Conservation (phyloP, 2,329 filamentous ascomycete genomes). For the Trichoderma afroharzianum region DNA sequence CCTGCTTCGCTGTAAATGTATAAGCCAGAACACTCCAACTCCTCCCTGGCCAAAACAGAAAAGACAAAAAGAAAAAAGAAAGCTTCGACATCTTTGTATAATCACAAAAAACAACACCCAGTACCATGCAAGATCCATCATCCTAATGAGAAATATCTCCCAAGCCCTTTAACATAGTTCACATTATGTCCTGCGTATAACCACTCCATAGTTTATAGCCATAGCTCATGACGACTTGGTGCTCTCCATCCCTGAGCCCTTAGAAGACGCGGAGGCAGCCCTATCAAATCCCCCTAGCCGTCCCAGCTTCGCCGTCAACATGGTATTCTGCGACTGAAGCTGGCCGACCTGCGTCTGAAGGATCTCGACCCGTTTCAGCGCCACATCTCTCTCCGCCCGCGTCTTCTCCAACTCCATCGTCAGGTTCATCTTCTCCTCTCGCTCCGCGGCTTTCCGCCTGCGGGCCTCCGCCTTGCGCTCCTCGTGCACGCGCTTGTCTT, state of each 20-base stretch:
- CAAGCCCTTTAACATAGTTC: not conserved
- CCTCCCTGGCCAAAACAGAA: not conserved
- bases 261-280: conserved; percentile 37
- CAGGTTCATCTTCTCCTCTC: conserved; percentile 49
- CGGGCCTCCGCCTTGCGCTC: conserved; percentile 55
- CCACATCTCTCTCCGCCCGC: conserved; percentile 50
- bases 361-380: conserved; percentile 50
- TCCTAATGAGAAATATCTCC: not conserved
- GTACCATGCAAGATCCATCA: not conserved
- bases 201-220: not conserved
- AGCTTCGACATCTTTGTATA: not conserved
- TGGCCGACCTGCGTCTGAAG: conserved; percentile 54
- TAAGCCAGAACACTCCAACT: not conserved
- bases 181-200: not conserved
- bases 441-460: conserved; percentile 48
- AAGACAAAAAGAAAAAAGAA: not conserved
- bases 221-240: conserved; percentile 3
- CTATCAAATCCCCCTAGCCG: conserved; percentile 38
- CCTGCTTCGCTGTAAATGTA: not conserved
- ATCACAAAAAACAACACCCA: not conserved
- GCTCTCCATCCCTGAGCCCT: conserved; percentile 1
- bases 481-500: conserved; percentile 61
- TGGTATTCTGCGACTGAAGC: conserved; percentile 58
- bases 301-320: conserved; percentile 53
- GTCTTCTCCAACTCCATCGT: conserved; percentile 51